These are phyloP conservation scores for Rhodotorula graminis DNA, from an alignment of 768 basidiomycete genomes.

Conservation along the genomic window DNA sequence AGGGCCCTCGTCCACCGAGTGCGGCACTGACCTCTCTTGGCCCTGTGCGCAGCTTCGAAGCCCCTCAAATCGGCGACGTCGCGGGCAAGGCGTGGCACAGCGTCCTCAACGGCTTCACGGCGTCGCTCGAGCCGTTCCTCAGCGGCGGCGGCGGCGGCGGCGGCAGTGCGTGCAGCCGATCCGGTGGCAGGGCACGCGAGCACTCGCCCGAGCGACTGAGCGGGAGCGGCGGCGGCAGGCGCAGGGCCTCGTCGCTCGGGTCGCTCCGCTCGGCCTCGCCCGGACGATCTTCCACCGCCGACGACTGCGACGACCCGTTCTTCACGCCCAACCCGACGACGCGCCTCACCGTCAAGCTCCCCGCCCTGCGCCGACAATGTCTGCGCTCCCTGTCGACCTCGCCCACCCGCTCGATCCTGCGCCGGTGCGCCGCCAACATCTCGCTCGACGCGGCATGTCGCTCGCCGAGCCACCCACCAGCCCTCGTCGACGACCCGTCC, in stretches of 20 bases:
- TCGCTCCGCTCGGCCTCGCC: background rate
- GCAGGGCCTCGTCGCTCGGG: background rate
- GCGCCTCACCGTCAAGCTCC: background rate
- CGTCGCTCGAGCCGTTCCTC: conserved; percentile 20
- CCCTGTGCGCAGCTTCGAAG: background rate
- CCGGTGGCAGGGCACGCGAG: background rate
- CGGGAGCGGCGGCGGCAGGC: background rate
- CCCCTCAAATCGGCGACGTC: conserved; percentile 3
- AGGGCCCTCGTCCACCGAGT: too few species aligned
- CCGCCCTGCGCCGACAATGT: conserved; percentile 2
- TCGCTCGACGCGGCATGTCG: background rate
- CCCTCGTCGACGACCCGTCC: background rate
- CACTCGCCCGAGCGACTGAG: background rate
- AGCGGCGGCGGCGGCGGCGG: too few species aligned
- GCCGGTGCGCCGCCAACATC: background rate
- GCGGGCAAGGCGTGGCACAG: conserved; percentile 13
- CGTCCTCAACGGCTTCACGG: conserved; percentile 7
- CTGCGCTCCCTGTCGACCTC: background rate
- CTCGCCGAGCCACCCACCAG: background rate
- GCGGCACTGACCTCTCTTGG: background rate
- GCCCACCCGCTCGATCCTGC: background rate
- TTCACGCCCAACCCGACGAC: conserved; percentile 5
- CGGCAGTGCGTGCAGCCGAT: background rate
- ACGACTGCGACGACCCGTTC: background rate
- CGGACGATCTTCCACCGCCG: background rate